Conservation (phyloP, 2,329 filamentous ascomycete genomes). For the Dactylellina sp. region DNA sequence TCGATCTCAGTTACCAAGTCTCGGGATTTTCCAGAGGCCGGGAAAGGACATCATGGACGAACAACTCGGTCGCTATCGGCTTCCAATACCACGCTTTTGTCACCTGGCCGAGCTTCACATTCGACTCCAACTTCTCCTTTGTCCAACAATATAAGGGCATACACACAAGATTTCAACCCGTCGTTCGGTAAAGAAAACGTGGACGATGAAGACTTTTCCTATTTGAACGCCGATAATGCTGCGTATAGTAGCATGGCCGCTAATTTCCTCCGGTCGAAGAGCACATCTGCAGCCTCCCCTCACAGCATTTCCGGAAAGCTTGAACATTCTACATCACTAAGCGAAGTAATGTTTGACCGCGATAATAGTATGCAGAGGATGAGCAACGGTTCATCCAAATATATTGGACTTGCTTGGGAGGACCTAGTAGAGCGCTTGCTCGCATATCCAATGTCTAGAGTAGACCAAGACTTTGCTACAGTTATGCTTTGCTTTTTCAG, state of each 20-base stretch:
- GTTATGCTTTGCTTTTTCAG: conserved; percentile 94
- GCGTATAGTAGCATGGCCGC: conserved; percentile 50
- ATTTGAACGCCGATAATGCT: conserved; percentile 49
- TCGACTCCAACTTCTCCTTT: conserved; percentile 50
- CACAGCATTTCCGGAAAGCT: conserved; percentile 25
- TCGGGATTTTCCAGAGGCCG: conserved; percentile 36
- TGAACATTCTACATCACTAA: conserved; percentile 52
- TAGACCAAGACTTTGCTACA: conserved; percentile 87
- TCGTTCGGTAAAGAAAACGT: conserved; percentile 40
- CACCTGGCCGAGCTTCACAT: conserved; percentile 27
- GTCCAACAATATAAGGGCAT: conserved; percentile 42
- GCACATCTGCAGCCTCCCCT: conserved; percentile 54
- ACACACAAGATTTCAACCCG: conserved; percentile 55
- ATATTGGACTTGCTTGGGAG: conserved; percentile 64
- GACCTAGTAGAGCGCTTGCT: conserved; percentile 89
- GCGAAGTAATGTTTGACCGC: conserved; percentile 47
- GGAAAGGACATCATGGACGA: conserved; percentile 44
- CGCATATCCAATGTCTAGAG: conserved; percentile 81
- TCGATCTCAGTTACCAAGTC: conserved; percentile 65
- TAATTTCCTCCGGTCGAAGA: conserved; percentile 54
- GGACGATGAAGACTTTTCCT: conserved; percentile 44
- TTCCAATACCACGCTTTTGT: conserved; percentile 39
- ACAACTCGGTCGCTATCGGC: conserved; percentile 41
- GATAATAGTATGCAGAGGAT: conserved; percentile 36
- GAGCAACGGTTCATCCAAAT: conserved; percentile 34